phyloP scores from a whole-genome alignment of 257 asterid genomes.

The Leptodermis oblonga region DNA sequence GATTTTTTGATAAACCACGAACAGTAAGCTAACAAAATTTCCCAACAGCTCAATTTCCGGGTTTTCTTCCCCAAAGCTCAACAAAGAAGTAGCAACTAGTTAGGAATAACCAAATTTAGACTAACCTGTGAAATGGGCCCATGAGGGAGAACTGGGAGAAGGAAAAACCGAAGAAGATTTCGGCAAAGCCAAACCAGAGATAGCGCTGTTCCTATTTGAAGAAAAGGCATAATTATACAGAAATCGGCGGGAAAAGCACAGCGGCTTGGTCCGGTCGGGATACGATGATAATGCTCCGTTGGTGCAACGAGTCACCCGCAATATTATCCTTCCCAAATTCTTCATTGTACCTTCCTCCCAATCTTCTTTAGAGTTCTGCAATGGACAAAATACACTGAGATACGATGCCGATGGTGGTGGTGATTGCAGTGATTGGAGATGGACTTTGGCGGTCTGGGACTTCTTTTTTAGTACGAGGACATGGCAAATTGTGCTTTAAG shows the following conservation, averaged over 20 bases:
- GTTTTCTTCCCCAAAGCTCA: background rate
- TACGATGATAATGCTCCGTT: constrained; percentile 25
- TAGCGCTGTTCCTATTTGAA: constrained; percentile 7
- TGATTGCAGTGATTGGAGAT: too few species aligned
- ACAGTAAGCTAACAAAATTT: background rate
- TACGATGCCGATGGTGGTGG: too few species aligned
- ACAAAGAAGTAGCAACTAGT: background rate
- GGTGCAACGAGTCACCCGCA: constrained; percentile 36
- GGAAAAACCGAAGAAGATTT: constrained; percentile 17
- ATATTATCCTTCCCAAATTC: constrained; percentile 36
- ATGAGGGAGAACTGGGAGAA: constrained; percentile 22
- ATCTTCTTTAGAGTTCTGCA: background rate
- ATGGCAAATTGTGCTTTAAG: background rate
- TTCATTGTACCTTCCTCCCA: constrained; percentile 31
- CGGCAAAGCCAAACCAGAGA: constrained; percentile 21
- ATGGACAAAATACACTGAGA: background rate
- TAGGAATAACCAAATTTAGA: background rate
- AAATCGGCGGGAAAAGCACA: constrained; percentile 26
- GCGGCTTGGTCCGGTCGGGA: constrained; percentile 15
- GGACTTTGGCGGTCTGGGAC: too few species aligned
- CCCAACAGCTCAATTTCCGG: background rate
- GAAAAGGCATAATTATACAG: constrained; percentile 24
- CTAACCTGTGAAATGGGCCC: constrained; percentile 50
- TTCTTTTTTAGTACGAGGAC: too few species aligned
- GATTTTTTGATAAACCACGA: too few species aligned